Conservation (phyloP, 2,329 filamentous ascomycete genomes). For the Leptographium lundbergii region DNA sequence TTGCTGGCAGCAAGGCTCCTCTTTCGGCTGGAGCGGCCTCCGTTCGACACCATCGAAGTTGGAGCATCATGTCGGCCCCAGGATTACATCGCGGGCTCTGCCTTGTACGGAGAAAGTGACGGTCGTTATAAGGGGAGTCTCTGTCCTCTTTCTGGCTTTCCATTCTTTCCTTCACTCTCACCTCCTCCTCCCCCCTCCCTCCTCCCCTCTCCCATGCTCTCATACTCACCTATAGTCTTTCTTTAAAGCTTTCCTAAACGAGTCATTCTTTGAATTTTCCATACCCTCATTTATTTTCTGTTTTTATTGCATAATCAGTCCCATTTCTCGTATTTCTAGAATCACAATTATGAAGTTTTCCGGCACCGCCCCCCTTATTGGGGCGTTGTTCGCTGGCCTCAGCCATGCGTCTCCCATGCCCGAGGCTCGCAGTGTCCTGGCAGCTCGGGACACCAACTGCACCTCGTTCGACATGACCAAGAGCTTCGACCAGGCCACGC, state of each 20-base stretch:
- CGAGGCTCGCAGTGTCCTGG: background rate
- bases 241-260: background rate
- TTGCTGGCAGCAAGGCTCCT: background rate
- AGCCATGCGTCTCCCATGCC: conserved; percentile 9
- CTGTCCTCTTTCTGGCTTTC: background rate
- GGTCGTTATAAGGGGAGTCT: background rate
- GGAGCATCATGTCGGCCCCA: background rate
- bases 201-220: background rate
- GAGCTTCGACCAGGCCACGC: conserved; percentile 10
- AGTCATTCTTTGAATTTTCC: background rate
- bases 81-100: background rate
- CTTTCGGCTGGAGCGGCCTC: background rate
- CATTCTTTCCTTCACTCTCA: background rate
- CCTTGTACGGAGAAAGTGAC: too few relatives aligned
- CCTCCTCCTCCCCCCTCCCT: background rate
- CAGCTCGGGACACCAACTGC: background rate
- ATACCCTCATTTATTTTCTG: background rate
- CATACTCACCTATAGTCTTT: background rate
- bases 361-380: conserved; percentile 6
- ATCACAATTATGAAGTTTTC: conserved; percentile 8
- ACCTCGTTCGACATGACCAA: conserved; percentile 9
- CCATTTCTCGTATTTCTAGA: background rate
- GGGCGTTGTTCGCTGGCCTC: conserved; percentile 8
- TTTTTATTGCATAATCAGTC: background rate
- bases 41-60: background rate